These are phyloP conservation scores for Triticum turgidum DNA, from an alignment of 176 grass and related monocot species.

Conservation along the genomic window DNA sequence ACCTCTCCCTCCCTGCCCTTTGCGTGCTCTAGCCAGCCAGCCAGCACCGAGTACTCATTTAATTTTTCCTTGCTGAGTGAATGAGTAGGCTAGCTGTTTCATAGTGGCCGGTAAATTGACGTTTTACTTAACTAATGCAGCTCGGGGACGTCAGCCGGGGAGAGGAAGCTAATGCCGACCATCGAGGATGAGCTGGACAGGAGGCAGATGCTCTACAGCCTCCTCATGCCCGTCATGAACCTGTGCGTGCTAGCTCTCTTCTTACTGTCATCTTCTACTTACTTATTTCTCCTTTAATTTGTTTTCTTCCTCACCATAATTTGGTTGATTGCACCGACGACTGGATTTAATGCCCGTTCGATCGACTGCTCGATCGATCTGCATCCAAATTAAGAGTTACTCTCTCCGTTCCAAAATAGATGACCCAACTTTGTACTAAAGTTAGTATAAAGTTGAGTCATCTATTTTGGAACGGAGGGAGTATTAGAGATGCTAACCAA, in stretches of 20 bases:
- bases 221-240: constrained; percentile 99
- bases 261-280: background rate
- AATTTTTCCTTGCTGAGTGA: background rate
- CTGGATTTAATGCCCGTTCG: background rate
- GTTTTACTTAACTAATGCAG: constrained; percentile 43
- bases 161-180: constrained; percentile 99
- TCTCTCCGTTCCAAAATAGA: too few relatives aligned
- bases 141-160: constrained; percentile 93
- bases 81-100: constrained; percentile 8
- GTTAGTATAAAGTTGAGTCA: too few relatives aligned
- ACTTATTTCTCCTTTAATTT: background rate
- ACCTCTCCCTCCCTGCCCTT: background rate
- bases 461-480: too few relatives aligned
- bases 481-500: too few relatives aligned
- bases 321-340: constrained; percentile 9
- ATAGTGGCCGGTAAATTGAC: constrained; percentile 9
- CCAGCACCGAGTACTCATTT: background rate
- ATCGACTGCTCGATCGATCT: background rate
- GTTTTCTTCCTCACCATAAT: background rate
- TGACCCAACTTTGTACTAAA: too few relatives aligned
- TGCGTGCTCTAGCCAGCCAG: background rate
- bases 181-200: constrained; percentile 77
- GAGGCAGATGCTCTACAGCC: constrained; percentile 78
- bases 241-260: constrained; percentile 39
- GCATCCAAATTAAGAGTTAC: background rate